Conservation (phyloP, 768 basidiomycete species). For the Leccinum obscurum region DNA sequence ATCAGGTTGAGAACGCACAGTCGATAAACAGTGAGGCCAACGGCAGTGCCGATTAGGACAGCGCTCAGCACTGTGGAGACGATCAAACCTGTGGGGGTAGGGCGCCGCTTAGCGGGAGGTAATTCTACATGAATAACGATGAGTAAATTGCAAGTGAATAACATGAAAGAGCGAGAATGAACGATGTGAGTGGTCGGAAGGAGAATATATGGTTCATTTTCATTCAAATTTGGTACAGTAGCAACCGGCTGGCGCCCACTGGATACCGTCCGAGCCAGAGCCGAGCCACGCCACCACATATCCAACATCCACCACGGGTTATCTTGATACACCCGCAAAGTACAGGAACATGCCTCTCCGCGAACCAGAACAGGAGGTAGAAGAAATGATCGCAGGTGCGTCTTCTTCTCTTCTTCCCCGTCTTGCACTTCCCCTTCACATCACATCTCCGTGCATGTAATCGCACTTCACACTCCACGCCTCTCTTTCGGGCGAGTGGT, state of each 20-base stretch:
- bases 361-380: conserved; percentile 42
- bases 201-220: conserved; percentile 17
- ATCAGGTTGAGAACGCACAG: conserved; percentile 52
- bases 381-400: conserved; percentile 48
- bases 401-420: conserved; percentile 22
- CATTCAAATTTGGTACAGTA: conserved; percentile 11
- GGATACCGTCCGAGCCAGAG: conserved; percentile 65
- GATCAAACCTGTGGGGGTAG: conserved; percentile 79
- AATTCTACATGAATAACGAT: conserved; percentile 63
- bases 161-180: conserved; percentile 28
- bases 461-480: conserved; percentile 30
- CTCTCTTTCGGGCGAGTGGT: conserved; percentile 56
- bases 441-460: conserved; percentile 22
- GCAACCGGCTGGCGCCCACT: conserved; percentile 28
- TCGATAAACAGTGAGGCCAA: conserved; percentile 84
- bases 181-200: conserved; percentile 8
- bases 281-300: conserved; percentile 54
- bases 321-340: conserved; percentile 69
- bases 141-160: conserved; percentile 39
- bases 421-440: conserved; percentile 16
- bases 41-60: conserved; percentile 83
- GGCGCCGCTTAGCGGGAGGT: conserved; percentile 75
- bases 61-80: conserved; percentile 83
- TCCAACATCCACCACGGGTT: conserved; percentile 57
- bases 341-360: conserved; percentile 43